A percentile compares a stretch with the other conserved stretches of the same genome.
Evolutionary conservation across 352 stramenopile species (phyloP).

Genomic region (Phytophthora sp.): DNA sequence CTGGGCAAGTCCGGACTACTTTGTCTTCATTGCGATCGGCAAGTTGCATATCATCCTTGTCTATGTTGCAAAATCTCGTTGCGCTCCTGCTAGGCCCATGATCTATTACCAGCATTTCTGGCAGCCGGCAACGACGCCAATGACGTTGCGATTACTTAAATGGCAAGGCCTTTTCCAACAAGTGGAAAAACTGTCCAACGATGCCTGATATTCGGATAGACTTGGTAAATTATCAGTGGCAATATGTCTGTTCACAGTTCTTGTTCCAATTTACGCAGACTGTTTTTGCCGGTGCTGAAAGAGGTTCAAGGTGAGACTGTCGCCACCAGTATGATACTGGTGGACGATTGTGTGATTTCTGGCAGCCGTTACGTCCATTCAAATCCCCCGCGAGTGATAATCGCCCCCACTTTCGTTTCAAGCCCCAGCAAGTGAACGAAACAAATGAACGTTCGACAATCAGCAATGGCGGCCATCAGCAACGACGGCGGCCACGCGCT

Average conservation of each 20-base stretch:
- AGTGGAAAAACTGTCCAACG: too few species aligned
- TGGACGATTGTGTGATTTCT: slow-evolving; percentile 15
- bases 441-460: not conserved
- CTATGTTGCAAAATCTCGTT: too few species aligned
- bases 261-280: not conserved
- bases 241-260: not conserved
- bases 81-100: too few species aligned
- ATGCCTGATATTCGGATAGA: too few species aligned
- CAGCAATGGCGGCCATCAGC: slow-evolving; percentile 13
- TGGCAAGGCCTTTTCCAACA: too few species aligned
- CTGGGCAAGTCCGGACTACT: not conserved
- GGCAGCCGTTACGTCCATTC: slow-evolving; percentile 18
- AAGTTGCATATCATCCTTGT: not conserved
- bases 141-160: too few species aligned
- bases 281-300: not conserved
- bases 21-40: not conserved
- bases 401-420: slow-evolving; percentile 12
- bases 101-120: too few species aligned
- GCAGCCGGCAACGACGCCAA: too few species aligned
- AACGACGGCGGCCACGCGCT: slow-evolving; percentile 21
- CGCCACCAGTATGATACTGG: not conserved
- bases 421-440: not conserved
- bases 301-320: not conserved
- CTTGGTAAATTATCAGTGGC: too few species aligned
- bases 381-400: slow-evolving; percentile 16